Percentiles rank a stretch among this genome's conserved stretches.
Conservation (phyloP, 1,284 basidiomycete genomes). For the Anthracocystis walkeri region DNA sequence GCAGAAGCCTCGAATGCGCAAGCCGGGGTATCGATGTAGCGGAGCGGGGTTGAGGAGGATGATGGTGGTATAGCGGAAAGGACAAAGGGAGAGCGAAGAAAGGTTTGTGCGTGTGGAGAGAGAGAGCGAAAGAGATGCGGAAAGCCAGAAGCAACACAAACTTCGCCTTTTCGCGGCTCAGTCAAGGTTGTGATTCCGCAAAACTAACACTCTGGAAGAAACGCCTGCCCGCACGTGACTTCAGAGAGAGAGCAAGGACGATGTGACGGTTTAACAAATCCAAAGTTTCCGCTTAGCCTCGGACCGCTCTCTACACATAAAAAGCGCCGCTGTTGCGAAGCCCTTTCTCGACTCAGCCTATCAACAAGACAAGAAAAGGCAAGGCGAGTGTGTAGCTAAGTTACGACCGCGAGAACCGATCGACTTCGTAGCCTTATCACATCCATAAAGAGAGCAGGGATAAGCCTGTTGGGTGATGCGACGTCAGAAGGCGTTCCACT, state of each 20-base stretch:
- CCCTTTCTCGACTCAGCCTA: not conserved
- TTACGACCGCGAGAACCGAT: no score
- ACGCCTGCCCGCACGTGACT: constrained; percentile 3
- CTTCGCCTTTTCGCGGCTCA: not conserved
- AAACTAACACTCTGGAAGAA: constrained; percentile 8
- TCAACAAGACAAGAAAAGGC: no score
- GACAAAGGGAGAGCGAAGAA: not conserved
- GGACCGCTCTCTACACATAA: not conserved
- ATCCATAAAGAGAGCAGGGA: no score
- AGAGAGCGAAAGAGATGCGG: not conserved
- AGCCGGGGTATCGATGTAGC: not conserved
- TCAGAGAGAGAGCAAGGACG: not conserved
- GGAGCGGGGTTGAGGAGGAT: not conserved
- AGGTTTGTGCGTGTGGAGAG: not conserved
- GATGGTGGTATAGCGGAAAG: not conserved
- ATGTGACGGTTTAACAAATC: constrained; percentile 2
- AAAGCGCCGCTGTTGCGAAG: no score
- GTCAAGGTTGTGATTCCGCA: constrained; percentile 3
- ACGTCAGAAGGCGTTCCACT: no score
- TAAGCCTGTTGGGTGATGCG: no score
- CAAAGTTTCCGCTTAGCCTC: not conserved
- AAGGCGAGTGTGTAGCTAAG: no score
- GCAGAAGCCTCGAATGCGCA: not conserved
- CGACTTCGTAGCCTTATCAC: no score
- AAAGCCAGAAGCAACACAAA: constrained; percentile 6